A percentile compares a stretch with the other conserved stretches of the same genome.
These are phyloP conservation scores for Botryotinia globosa DNA, from an alignment of 2,329 filamentous ascomycete genomes.

Conservation along the genomic window DNA sequence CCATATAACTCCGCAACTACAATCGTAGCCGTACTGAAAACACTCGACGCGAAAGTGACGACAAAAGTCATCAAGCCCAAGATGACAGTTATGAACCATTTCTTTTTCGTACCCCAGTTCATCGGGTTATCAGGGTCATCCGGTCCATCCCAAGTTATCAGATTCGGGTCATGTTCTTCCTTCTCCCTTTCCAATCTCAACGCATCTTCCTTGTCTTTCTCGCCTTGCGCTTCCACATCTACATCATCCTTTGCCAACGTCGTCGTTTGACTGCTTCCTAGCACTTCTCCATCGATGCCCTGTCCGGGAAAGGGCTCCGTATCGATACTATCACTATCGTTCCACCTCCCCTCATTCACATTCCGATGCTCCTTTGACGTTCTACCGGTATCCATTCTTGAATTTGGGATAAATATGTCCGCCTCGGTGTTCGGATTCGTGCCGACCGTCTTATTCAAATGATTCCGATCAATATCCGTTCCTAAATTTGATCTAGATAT, in stretches of 20 bases:
- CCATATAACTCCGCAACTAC: conserved; percentile 27
- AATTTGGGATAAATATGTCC: background rate
- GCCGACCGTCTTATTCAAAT: background rate
- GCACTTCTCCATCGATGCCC: background rate
- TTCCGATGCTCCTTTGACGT: background rate
- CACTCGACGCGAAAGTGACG: conserved; percentile 39
- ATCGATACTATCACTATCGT: conserved; percentile 11
- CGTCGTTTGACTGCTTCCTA: conserved; percentile 5
- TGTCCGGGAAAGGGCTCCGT: background rate
- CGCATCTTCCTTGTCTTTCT: background rate
- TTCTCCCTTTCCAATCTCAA: background rate
- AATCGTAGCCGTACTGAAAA: conserved; percentile 33
- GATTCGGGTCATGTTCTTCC: conserved; percentile 19
- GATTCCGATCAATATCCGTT: background rate
- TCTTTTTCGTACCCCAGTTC: conserved; percentile 32
- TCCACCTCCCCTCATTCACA: background rate
- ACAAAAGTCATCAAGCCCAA: conserved; percentile 39
- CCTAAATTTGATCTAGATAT: background rate
- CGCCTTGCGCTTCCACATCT: conserved; percentile 6
- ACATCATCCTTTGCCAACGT: conserved; percentile 12
- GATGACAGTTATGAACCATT: conserved; percentile 29
- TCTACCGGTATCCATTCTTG: conserved; percentile 2
- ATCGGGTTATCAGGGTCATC: conserved; percentile 22
- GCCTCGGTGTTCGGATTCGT: background rate
- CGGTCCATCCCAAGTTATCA: conserved; percentile 24